Percentiles rank a stretch among this genome's conserved stretches.
phyloP scores from a whole-genome alignment of 257 asterid species.

The Petunia secreta region DNA sequence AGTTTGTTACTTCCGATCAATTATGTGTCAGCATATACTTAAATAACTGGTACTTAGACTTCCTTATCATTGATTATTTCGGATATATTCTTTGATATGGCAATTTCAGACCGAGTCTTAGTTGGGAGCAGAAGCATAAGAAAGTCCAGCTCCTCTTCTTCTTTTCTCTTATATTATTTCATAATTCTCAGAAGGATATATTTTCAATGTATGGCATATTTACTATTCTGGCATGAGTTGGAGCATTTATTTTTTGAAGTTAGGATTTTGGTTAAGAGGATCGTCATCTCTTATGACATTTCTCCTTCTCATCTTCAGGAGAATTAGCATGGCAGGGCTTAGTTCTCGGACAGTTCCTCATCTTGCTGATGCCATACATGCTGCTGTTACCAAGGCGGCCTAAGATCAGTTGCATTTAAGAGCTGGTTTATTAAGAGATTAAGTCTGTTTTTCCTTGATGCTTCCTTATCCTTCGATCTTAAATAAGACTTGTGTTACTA shows the following conservation, averaged over 20 bases:
- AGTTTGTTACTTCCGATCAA: constrained; percentile 1
- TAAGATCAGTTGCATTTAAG: constrained; percentile 28
- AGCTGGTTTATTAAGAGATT: neutral
- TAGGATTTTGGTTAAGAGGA: constrained; percentile 1
- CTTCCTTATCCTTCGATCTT: neutral
- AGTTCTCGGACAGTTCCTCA: constrained; percentile 73
- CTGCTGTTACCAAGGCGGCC: constrained; percentile 59
- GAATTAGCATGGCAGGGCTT: constrained; percentile 93
- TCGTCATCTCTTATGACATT: neutral
- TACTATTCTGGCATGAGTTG: neutral
- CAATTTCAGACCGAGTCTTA: neutral
- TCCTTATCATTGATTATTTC: constrained; percentile 4
- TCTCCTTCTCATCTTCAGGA: constrained; percentile 48
- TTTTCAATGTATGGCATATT: neutral
- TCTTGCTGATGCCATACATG: constrained; percentile 82
- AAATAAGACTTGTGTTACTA: constrained; percentile 8
- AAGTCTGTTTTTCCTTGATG: neutral
- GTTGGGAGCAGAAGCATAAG: neutral
- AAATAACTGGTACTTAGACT: neutral
- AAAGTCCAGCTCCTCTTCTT: neutral
- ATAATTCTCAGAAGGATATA: neutral
- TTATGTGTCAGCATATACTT: neutral
- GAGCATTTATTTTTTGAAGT: constrained; percentile 6
- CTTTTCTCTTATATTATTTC: too few relatives aligned
- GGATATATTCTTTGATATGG: neutral